Percentiles rank a stretch among this genome's conserved stretches.
Evolutionary conservation across 257 asterid species (phyloP).

Genomic region (Rehmannia glutinosa): DNA sequence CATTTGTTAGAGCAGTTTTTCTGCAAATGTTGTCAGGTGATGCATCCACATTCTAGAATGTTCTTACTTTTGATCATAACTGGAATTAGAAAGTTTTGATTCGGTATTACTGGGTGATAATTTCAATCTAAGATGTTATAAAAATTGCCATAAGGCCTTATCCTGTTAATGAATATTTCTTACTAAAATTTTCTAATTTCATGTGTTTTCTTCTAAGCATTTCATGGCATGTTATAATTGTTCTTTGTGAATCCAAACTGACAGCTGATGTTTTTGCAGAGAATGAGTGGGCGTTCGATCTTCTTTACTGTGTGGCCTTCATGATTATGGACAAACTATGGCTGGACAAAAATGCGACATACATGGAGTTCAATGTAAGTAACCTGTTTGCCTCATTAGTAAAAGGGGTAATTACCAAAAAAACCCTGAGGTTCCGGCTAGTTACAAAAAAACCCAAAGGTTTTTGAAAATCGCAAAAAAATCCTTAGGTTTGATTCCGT

Average conservation of each 20-base stretch:
- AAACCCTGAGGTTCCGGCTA: too few relatives aligned
- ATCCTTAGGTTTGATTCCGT: too few relatives aligned
- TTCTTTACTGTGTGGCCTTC: constrained; percentile 74
- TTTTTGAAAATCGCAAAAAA: too few relatives aligned
- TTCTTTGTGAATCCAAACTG: neutral
- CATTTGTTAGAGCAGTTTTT: constrained; percentile 53
- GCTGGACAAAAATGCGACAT: constrained; percentile 70
- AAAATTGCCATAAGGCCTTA: too few relatives aligned
- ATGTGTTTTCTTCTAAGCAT: neutral
- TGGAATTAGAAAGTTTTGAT: too few relatives aligned
- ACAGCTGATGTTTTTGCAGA: constrained; percentile 28
- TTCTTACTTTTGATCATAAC: neutral
- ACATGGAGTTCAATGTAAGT: constrained; percentile 85
- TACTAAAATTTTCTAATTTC: too few relatives aligned
- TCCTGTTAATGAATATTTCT: too few relatives aligned
- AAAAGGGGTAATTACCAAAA: too few relatives aligned
- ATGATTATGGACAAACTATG: constrained; percentile 85
- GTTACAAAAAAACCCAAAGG: too few relatives aligned
- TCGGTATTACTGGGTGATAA: too few relatives aligned
- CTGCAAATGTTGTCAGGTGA: constrained; percentile 61
- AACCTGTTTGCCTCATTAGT: too few relatives aligned
- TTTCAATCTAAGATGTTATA: too few relatives aligned
- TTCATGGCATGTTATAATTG: neutral
- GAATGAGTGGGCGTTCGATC: constrained; percentile 82
- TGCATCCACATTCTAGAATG: constrained; percentile 1